A percentile compares a stretch with the other conserved stretches of the same genome.
Conservation (phyloP, 805 yeast species). For the Lachancea dasiensis region DNA sequence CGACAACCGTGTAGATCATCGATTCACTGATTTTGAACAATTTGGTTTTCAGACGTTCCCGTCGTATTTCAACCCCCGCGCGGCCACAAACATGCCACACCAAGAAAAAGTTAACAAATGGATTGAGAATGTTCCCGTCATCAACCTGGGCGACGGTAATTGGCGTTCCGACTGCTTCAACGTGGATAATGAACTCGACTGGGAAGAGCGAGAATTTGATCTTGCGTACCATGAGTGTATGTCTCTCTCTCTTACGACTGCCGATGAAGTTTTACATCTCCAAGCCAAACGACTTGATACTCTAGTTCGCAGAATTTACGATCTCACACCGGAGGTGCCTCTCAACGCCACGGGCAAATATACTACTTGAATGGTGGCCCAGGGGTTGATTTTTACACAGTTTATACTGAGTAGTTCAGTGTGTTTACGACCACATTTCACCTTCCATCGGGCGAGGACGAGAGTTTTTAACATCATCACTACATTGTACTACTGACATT, state of each 20-base stretch:
- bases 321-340: slow-evolving; percentile 7
- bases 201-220: slow-evolving; percentile 34
- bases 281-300: slow-evolving; percentile 25
- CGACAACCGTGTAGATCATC: slow-evolving; percentile 4
- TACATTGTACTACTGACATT: too few relatives aligned
- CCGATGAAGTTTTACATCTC: slow-evolving; percentile 22
- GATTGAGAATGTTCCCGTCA: slow-evolving; percentile 54
- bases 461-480: too few relatives aligned
- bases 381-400: too few relatives aligned
- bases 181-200: slow-evolving; percentile 21
- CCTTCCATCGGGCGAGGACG: too few relatives aligned
- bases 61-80: slow-evolving; percentile 52
- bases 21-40: slow-evolving; percentile 8
- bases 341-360: background rate
- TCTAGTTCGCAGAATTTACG: slow-evolving; percentile 21
- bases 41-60: slow-evolving; percentile 34
- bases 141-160: slow-evolving; percentile 13
- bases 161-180: slow-evolving; percentile 23
- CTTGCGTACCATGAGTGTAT: slow-evolving; percentile 2
- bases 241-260: slow-evolving; percentile 10
- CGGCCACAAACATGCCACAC: slow-evolving; percentile 55
- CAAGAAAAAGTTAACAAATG: slow-evolving; percentile 61
- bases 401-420: too few relatives aligned
- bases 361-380: background rate
- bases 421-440: too few relatives aligned